phyloP scores from a whole-genome alignment of 2,329 filamentous ascomycete species.

The Mycosphaerelloides madeirae region DNA sequence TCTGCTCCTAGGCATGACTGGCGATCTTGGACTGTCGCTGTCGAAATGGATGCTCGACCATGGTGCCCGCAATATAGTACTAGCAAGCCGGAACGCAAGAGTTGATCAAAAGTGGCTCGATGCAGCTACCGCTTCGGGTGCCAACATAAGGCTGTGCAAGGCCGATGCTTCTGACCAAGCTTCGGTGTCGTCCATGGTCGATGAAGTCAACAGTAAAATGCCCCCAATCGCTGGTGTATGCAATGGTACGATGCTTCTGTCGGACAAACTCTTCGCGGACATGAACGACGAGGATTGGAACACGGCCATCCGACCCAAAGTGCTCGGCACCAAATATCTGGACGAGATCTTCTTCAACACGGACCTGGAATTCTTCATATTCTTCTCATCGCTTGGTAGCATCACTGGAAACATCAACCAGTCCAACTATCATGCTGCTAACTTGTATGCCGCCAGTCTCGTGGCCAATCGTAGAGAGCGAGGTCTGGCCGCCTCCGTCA shows the following conservation, averaged over 20 bases:
- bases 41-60: slow-evolving; percentile 19
- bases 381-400: slow-evolving; percentile 53
- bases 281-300: slow-evolving; percentile 37
- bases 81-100: slow-evolving; percentile 16
- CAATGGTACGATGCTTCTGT: slow-evolving; percentile 17
- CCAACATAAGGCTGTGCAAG: slow-evolving; percentile 8
- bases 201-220: slow-evolving; percentile 14
- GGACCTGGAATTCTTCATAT: slow-evolving; percentile 44
- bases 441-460: slow-evolving; percentile 31
- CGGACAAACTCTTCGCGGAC: slow-evolving; percentile 45
- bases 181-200: slow-evolving; percentile 10
- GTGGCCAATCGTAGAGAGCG: slow-evolving; percentile 38
- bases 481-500: slow-evolving; percentile 44
- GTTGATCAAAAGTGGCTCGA: slow-evolving; percentile 17
- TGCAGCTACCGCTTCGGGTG: slow-evolving; percentile 13
- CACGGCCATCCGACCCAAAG: slow-evolving; percentile 47
- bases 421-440: slow-evolving; percentile 53
- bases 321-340: slow-evolving; percentile 48
- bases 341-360: slow-evolving; percentile 34
- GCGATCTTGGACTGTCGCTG: slow-evolving; percentile 13
- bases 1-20: slow-evolving; percentile 15
- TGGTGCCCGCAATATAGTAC: slow-evolving; percentile 17
- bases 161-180: slow-evolving; percentile 15
- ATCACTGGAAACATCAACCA: slow-evolving; percentile 56
- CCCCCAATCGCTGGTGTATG: slow-evolving; percentile 18